Evolutionary conservation across 129 eudicot genomes (phyloP).

Genomic region (Heracleum sosnowskyi): DNA sequence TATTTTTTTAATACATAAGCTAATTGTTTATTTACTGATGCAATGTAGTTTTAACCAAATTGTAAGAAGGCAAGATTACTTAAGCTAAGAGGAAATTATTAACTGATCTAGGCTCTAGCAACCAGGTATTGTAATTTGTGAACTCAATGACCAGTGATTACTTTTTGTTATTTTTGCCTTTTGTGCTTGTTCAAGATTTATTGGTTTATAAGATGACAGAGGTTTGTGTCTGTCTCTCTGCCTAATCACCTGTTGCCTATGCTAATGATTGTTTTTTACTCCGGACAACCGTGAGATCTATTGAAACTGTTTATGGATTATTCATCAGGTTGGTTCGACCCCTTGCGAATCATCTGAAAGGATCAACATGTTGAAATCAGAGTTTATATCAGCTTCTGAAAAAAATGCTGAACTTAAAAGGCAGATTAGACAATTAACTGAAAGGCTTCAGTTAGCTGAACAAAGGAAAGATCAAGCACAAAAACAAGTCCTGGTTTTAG

Average conservation of each 20-base stretch:
- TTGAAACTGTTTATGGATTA: neutral
- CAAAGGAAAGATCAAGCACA: slow-evolving; percentile 36
- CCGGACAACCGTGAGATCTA: neutral
- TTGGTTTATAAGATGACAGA: neutral
- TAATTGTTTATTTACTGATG: neutral
- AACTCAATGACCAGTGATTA: neutral
- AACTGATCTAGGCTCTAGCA: neutral
- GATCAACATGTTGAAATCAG: slow-evolving; percentile 33
- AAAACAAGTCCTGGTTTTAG: slow-evolving; percentile 31
- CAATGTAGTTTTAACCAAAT: neutral
- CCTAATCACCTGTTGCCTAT: neutral
- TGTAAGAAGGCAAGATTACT: neutral
- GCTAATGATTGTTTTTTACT: neutral
- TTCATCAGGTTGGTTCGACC: slow-evolving; percentile 17
- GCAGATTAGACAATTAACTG: slow-evolving; percentile 31
- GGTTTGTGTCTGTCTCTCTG: neutral
- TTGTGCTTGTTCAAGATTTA: neutral
- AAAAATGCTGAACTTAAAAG: slow-evolving; percentile 33
- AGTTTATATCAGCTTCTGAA: slow-evolving; percentile 22
- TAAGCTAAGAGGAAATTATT: neutral
- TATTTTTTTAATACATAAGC: neutral
- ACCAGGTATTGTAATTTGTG: neutral
- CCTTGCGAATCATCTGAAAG: slow-evolving; percentile 28
- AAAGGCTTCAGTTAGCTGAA: slow-evolving; percentile 35
- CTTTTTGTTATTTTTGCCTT: neutral